Evolutionary conservation across 225 moss, liverwort and hornwort species (phyloP), one percentile per base, ranked within the genome.

Genomic region (Rhytidiadelphus loreus): DNA sequence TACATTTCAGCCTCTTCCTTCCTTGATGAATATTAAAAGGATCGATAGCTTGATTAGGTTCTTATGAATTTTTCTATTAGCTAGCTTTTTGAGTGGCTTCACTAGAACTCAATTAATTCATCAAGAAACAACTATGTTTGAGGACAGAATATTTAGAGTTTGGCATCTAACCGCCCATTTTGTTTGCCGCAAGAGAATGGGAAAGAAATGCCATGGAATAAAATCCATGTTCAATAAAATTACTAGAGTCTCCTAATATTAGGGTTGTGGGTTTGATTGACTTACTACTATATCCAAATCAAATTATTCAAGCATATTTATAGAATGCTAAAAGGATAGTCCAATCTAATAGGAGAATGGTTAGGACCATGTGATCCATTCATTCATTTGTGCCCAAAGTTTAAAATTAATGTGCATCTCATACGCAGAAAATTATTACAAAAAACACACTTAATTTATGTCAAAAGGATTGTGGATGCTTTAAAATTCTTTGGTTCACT

Each of bases 351-450:
- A 26, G 6, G 11, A 46, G 6, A 10, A 29, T 18, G 3, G 2
- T 0, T 16, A 32, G 8, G 16, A 73, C 5, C 2, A 0, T 7
- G n/a, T n/a, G n/a, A 46, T 2, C 11, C 4, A 29, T 73, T 44
- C 17, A 11, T 29, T 4, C 2, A 0, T 44, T 11, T 2, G 1
- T 44, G 6, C 44, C 3, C 0, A 2, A 44, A 72, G 29, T 29
- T 71, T 41, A 57, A n/a, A 39, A 46, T 46, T 46, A 46, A 79
- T 11, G 16, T 6, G 25, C 58, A 79, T 39, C 28, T n/a, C 26
- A 11, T n/a, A 5, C 17, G 7, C 39, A 79, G 7, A 56, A 55
- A 23, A 24, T 57, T 17, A 16, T 12, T 32, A 74, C 20, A 39
- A 56, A 57, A 39, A 55, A 6, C 25, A 11, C 11, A 26, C 17